Evolutionary conservation across 768 basidiomycete species (phyloP).

Genomic region (Boletus tylopilopsis): DNA sequence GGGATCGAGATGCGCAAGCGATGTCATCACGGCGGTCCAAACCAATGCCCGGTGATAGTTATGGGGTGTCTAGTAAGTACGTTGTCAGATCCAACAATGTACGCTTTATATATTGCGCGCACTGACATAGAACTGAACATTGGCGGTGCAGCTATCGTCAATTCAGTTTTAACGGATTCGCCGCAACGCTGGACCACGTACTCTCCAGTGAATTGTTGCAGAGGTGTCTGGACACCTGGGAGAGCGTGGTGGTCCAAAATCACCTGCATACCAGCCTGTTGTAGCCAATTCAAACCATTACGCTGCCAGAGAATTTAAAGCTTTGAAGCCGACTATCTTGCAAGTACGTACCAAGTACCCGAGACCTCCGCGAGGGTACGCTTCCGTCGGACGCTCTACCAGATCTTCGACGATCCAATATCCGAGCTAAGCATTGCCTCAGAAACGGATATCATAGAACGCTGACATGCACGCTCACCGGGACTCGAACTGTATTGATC

Average conservation of each 20-base stretch:
- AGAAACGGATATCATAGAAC: background rate
- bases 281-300: conserved; percentile 58
- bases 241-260: conserved; percentile 71
- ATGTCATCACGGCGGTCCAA: conserved; percentile 82
- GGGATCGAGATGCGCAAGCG: conserved; percentile 65
- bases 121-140: conserved; percentile 72
- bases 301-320: conserved; percentile 38
- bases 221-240: conserved; percentile 61
- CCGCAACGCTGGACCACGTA: conserved; percentile 25
- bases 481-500: conserved; percentile 76
- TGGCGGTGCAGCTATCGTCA: conserved; percentile 52
- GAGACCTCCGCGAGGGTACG: conserved; percentile 69
- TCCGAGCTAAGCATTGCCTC: conserved; percentile 50
- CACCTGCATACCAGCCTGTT: conserved; percentile 57
- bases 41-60: conserved; percentile 76
- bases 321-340: background rate
- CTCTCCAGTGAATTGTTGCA: conserved; percentile 69
- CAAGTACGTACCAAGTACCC: conserved; percentile 47
- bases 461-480: conserved; percentile 40
- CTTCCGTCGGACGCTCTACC: conserved; percentile 58
- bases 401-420: conserved; percentile 80
- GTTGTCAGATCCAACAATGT: background rate
- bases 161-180: conserved; percentile 1
- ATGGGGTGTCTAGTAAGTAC: conserved; percentile 42
- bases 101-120: background rate